Evolutionary conservation across 192 early-diverging fungal species (phyloP), one percentile per base, ranked within the genome.

Genomic region (Kappamyces sp.): DNA sequence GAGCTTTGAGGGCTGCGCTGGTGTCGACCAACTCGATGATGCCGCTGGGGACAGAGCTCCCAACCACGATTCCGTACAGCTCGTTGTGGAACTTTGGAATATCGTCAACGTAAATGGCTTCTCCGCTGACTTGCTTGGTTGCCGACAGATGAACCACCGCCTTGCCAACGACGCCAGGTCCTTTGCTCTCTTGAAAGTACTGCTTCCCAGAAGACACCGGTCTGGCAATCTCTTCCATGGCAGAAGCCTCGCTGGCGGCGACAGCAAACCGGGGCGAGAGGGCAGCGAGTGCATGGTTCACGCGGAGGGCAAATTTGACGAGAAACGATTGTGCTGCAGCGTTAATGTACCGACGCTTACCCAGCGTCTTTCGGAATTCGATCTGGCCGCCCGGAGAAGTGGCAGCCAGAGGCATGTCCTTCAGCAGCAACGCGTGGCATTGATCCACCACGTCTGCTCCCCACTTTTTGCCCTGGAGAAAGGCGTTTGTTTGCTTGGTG

Each of bases 51-150:
- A 71, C 74, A 38, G 71, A 60, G 34, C 86, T 83, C 54, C 82
- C 63, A 36, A 93, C 85, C 54, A 91, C 63, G 4, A 67, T 81
- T 47, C 75, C 78, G 61, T 87, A 81, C 47, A 83, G 60, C 70
- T 93, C 91, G 66, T 77, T 81, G 14, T 71, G 60, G 4, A 82
- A 43, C 35, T 66, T 67, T 7, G 91, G 91, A 61, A 91, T 88
- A 60, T 93, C 91, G 69, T 93, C 89, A 2, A 84, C 61, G 63
- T 91, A 93, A 32, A 80, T 63, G 7, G 90, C 90, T 65, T 89
- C 88, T 36, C 91, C 89, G 14, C 89, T 91, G 30, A 79, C 78
- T 59, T 93, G 91, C 72, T 88, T 90, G 61, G 88, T 68, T 6
- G 88, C 89, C 36, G 86, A 76, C 41, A 84, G 48, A 61, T 91